A percentile compares a stretch with the other conserved stretches of the same genome.
phyloP scores from a whole-genome alignment of 2,329 filamentous ascomycete species.

The Cadophora sp. region DNA sequence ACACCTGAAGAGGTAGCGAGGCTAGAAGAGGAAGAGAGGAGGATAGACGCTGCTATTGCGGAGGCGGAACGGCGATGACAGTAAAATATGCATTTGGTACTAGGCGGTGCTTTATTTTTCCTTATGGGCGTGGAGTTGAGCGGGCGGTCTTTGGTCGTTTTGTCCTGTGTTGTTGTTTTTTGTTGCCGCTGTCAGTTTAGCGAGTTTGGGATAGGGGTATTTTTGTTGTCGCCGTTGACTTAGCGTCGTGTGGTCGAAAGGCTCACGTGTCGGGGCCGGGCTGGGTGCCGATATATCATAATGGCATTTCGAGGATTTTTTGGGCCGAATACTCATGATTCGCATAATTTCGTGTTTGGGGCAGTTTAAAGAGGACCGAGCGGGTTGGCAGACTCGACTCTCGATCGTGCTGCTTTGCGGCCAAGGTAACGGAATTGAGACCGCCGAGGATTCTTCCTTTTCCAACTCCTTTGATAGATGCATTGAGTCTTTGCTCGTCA shows the following conservation, averaged over 20 bases:
- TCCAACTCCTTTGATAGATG: too few relatives aligned
- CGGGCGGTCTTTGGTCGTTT: background rate
- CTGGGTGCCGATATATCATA: conserved; percentile 22
- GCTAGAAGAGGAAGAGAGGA: conserved; percentile 44
- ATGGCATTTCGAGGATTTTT: conserved; percentile 5
- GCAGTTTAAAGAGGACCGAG: background rate
- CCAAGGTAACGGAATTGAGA: too few relatives aligned
- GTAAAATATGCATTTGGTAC: background rate
- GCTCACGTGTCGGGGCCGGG: background rate
- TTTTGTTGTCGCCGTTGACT: background rate
- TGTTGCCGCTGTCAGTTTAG: conserved; percentile 21
- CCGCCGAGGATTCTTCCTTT: too few relatives aligned
- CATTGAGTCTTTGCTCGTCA: too few relatives aligned
- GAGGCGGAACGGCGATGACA: conserved; percentile 35
- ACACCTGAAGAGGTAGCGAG: conserved; percentile 39
- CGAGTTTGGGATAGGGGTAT: conserved; percentile 8
- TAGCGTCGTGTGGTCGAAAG: background rate
- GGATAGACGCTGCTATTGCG: conserved; percentile 43
- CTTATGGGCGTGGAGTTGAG: background rate
- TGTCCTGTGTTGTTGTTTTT: background rate
- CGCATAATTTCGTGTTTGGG: background rate
- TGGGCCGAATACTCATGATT: background rate
- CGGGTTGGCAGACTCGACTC: background rate
- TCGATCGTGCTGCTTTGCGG: background rate
- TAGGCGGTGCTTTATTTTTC: background rate